Evolutionary conservation across 2,329 filamentous ascomycete species (phyloP), one percentile per base, ranked within the genome.

Genomic region (Alternaria dauci): DNA sequence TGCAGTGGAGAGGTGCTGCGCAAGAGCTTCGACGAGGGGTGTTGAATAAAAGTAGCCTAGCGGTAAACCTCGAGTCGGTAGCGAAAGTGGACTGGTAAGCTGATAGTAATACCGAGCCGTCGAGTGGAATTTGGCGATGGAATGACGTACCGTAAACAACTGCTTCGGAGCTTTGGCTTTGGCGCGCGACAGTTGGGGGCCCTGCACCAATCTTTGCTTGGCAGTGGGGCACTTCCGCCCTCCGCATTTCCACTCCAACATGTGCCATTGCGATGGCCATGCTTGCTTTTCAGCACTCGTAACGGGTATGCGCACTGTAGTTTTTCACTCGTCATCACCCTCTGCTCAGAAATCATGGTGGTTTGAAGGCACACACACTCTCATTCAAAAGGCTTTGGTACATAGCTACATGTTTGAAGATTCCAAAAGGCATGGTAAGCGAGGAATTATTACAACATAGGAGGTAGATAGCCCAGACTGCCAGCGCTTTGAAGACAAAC

Each of bases 111-210:
- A 43, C n/a, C 28, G 41, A 47, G 48, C 25, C 34, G 36, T 41
- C 18, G 42, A 14, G 28, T 20, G 28, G 34, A 28, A 28, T 30
- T 41, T 32, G 38, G 32, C 39, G 44, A 30, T 52, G 28, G 25
- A 32, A 65, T 66, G 64, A 65, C 64, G 64, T 65, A 66, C 55
- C 23, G 58, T 60, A 62, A 66, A 65, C 61, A 66, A 41, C 25
- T 48, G 43, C 26, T 36, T 30, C 38, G 23, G 50, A 62, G 62
- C 61, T 63, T 58, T 38, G 61, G 57, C 58, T 39, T 18, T 39
- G 36, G 43, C 53, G 26, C 44, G 54, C 53, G 43, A 44, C 38
- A 46, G 47, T 48, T 39, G 42, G 30, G 30, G 39, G 39, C 39
- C 39, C 55, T 43, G 55, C 51, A 51, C 26, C 41, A 44, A 46